Percentiles rank a stretch among this genome's conserved stretches.
These are phyloP conservation scores for Trypethelium eluteriae DNA, from an alignment of 495 filamentous ascomycete species.

Conservation along the genomic window DNA sequence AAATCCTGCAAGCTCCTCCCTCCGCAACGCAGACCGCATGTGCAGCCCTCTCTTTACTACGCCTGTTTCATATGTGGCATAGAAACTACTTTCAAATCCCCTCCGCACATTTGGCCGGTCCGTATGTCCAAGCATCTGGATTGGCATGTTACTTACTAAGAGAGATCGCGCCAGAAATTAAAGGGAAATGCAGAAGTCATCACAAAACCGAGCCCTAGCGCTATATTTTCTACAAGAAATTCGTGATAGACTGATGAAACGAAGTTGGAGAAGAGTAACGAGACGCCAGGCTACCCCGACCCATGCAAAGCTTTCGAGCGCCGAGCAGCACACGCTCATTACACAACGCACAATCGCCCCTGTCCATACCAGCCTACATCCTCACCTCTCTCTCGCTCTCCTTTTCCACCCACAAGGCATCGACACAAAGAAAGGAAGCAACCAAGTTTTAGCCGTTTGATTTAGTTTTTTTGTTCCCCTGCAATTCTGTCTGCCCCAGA, in stretches of 20 bases:
- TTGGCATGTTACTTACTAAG: too few species aligned
- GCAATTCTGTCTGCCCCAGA: not conserved
- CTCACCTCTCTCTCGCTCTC: not conserved
- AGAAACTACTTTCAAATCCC: too few species aligned
- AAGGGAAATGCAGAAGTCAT: not conserved
- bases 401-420: not conserved
- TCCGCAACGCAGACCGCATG: too few species aligned
- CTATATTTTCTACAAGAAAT: conserved; percentile 12
- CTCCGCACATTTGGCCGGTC: too few species aligned
- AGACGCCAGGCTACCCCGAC: not conserved
- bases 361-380: not conserved
- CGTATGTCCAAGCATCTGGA: too few species aligned
- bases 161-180: too few species aligned
- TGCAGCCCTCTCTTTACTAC: too few species aligned
- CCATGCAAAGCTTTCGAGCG: conserved; percentile 6
- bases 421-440: not conserved
- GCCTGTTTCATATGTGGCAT: too few species aligned
- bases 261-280: not conserved
- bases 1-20: too few species aligned
- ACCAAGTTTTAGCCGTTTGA: not conserved
- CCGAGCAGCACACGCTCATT: not conserved
- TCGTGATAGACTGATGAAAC: conserved; percentile 7
- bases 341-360: not conserved
- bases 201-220: not conserved
- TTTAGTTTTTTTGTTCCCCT: conserved; percentile 1